Conservation (phyloP, 805 yeast genomes). For the Yueomyces sp. region DNA sequence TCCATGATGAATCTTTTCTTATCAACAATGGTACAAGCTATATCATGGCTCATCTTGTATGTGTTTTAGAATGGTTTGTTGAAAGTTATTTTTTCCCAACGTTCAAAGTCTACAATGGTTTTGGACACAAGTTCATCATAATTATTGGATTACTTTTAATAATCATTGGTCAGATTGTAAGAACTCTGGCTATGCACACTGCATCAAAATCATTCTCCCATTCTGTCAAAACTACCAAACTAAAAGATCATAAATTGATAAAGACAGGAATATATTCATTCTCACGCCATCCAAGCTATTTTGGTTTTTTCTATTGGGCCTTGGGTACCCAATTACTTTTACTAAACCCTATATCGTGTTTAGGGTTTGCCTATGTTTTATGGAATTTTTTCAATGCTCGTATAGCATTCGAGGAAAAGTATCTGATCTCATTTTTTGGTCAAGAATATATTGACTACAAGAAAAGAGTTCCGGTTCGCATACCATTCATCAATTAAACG, state of each 20-base stretch:
- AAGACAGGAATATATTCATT: constrained; percentile 57
- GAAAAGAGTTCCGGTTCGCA: constrained; percentile 36
- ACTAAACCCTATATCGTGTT: constrained; percentile 47
- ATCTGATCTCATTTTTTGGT: constrained; percentile 58
- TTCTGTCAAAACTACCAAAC: constrained; percentile 42
- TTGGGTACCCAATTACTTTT: constrained; percentile 67
- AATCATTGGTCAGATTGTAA: constrained; percentile 47
- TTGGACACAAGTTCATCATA: constrained; percentile 3
- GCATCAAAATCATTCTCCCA: constrained; percentile 86
- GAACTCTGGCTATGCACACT: constrained; percentile 75
- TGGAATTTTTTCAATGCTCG: constrained; percentile 58
- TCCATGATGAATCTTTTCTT: constrained; percentile 57
- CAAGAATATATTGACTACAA: constrained; percentile 45
- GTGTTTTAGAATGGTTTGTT: constrained; percentile 36
- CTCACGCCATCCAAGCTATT: constrained; percentile 80
- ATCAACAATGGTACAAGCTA: constrained; percentile 52
- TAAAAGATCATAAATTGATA: constrained; percentile 49
- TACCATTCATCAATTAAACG: constrained; percentile 42
- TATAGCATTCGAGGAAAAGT: constrained; percentile 58
- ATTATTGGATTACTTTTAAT: constrained; percentile 35
- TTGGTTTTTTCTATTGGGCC: constrained; percentile 91
- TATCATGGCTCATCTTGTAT: constrained; percentile 39
- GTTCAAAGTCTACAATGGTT: constrained; percentile 12
- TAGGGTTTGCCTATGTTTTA: constrained; percentile 42
- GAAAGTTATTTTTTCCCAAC: constrained; percentile 31